Evolutionary conservation across 176 grass and related monocot genomes (phyloP).

Genomic region (Urochloa ruziziensis): DNA sequence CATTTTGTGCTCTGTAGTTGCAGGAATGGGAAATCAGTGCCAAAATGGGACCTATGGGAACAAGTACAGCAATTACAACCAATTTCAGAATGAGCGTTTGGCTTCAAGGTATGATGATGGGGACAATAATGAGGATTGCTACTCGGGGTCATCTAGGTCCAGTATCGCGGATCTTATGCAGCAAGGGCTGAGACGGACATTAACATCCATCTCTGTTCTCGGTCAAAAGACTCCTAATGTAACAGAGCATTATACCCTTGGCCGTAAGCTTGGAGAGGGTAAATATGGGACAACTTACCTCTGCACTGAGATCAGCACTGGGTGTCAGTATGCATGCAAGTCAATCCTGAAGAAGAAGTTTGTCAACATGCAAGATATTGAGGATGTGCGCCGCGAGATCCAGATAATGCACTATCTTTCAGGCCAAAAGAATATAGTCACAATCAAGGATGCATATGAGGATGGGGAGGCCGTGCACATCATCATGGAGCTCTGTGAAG

Average conservation of each 20-base stretch:
- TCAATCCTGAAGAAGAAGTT: slow-evolving; percentile 57
- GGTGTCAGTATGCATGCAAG: slow-evolving; percentile 66
- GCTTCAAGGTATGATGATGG: slow-evolving; percentile 4
- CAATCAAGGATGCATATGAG: slow-evolving; percentile 74
- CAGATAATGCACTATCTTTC: slow-evolving; percentile 79
- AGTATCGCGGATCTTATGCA: slow-evolving; percentile 8
- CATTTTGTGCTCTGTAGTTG: background rate
- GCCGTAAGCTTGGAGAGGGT: slow-evolving; percentile 59
- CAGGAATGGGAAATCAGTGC: slow-evolving; percentile 34
- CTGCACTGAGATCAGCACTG: slow-evolving; percentile 66
- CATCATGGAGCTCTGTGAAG: slow-evolving; percentile 78
- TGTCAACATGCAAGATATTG: slow-evolving; percentile 42
- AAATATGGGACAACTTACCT: slow-evolving; percentile 61
- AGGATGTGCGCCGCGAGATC: slow-evolving; percentile 80
- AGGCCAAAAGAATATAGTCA: slow-evolving; percentile 64
- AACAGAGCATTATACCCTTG: slow-evolving; percentile 55
- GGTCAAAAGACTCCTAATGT: slow-evolving; percentile 51
- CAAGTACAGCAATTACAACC: slow-evolving; percentile 14
- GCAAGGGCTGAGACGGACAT: slow-evolving; percentile 18
- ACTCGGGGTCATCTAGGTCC: background rate
- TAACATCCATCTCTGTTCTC: slow-evolving; percentile 43
- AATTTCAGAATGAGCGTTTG: background rate
- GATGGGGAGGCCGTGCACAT: slow-evolving; percentile 60
- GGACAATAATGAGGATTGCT: slow-evolving; percentile 7
- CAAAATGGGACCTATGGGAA: slow-evolving; percentile 32